These are phyloP conservation scores for Pichia insulana DNA, from an alignment of 805 yeast species.

Conservation along the genomic window DNA sequence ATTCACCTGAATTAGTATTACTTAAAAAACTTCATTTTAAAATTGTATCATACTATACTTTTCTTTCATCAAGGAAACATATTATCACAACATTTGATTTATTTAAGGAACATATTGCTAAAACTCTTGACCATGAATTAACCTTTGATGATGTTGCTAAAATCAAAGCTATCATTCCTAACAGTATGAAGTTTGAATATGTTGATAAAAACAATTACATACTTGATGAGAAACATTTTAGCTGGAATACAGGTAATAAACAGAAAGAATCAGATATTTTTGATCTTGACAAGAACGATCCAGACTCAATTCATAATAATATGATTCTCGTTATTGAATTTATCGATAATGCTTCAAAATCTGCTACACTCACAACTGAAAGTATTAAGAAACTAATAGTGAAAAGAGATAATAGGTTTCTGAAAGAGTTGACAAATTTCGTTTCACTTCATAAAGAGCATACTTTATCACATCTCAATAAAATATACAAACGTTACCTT, in stretches of 20 bases:
- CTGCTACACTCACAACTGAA: constrained; percentile 34
- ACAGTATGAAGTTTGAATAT: constrained; percentile 62
- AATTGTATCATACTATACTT: constrained; percentile 53
- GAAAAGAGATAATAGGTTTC: constrained; percentile 48
- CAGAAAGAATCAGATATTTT: constrained; percentile 49
- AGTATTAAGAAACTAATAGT: constrained; percentile 54
- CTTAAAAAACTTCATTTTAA: constrained; percentile 42
- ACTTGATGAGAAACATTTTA: constrained; percentile 35
- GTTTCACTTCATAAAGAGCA: constrained; percentile 16
- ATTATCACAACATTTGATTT: constrained; percentile 49
- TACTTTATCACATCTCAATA: constrained; percentile 35
- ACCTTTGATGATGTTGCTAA: constrained; percentile 52
- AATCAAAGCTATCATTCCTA: constrained; percentile 54
- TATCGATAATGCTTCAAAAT: constrained; percentile 33
- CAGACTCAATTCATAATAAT: constrained; percentile 28
- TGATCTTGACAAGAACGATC: constrained; percentile 34
- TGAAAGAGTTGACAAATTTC: constrained; percentile 30
- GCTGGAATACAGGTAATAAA: constrained; percentile 41
- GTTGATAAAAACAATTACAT: constrained; percentile 65
- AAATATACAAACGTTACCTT: constrained; percentile 28
- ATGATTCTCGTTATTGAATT: constrained; percentile 71
- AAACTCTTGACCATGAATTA: constrained; percentile 36
- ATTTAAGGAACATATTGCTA: constrained; percentile 44
- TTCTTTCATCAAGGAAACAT: constrained; percentile 52
- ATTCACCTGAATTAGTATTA: constrained; percentile 30